A percentile compares a stretch with the other conserved stretches of the same genome.
Conservation (phyloP, 805 yeast species). For the Suhomyces prunicola region DNA sequence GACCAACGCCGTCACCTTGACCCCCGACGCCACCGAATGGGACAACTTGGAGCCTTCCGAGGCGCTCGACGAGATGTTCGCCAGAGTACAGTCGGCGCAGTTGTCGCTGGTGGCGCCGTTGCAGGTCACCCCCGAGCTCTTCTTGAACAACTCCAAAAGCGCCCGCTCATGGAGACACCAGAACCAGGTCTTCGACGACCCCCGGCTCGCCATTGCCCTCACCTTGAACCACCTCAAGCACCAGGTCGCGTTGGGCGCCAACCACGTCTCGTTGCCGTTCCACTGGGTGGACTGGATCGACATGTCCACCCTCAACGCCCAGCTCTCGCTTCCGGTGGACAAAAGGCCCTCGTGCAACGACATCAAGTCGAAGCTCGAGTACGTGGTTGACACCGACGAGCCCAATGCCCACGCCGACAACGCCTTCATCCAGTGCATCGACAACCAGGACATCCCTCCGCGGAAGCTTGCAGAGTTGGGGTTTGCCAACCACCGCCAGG, state of each 20-base stretch:
- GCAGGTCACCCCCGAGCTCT: not conserved
- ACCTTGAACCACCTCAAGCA: constrained; percentile 9
- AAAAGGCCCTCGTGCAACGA: constrained; percentile 9
- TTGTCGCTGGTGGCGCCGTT: not conserved
- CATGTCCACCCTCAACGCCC: constrained; percentile 10
- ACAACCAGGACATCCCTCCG: constrained; percentile 15
- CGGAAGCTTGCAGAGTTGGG: constrained; percentile 19
- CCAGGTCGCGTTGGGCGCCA: not conserved
- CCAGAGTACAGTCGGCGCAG: not conserved
- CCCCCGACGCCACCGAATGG: not conserved
- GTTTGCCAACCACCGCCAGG: constrained; percentile 20
- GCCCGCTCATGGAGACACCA: constrained; percentile 22
- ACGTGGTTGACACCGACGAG: constrained; percentile 2
- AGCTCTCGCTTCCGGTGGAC: constrained; percentile 5
- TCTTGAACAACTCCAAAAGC: constrained; percentile 1
- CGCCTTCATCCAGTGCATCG: constrained; percentile 14
- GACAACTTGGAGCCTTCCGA: no score
- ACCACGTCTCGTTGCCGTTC: constrained; percentile 15
- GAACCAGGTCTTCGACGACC: constrained; percentile 17
- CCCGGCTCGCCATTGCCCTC: constrained; percentile 18
- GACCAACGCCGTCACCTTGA: not conserved
- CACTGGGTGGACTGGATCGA: constrained; percentile 28
- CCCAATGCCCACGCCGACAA: not conserved
- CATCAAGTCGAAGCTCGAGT: constrained; percentile 9
- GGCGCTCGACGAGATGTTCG: not conserved